Base-by-base conservation (phyloP, 208 protist species). In the Trypanosoma conorhini region DNA sequence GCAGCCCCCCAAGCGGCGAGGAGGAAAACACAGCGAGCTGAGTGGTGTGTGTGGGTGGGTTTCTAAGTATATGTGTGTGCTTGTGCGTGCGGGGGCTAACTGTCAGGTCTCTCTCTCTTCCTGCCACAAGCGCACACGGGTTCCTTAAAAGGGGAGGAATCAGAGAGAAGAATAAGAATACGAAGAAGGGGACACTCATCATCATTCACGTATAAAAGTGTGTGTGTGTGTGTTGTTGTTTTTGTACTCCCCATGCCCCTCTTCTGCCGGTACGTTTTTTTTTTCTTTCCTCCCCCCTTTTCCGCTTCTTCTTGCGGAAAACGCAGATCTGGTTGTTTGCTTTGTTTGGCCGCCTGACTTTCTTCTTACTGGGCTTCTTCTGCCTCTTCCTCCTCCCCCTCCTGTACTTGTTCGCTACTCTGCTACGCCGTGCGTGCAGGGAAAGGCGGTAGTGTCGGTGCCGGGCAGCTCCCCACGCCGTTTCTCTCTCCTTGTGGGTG, bases 211-310 rank as follows among this genome's bases (percentile, higher is more conserved):
- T 56, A n/a, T 48, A 50, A 68, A 33, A 24, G 17, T n/a, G 38
- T 70, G 5, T 72, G 17, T 72, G n/a, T 67, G 15, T 67, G 17
- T 30, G 7, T 65, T 33, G 15, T 33, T n/a, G n/a, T n/a, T n/a
- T n/a, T n/a, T n/a, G n/a, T n/a, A n/a, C n/a, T n/a, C n/a, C n/a
- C n/a, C n/a, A n/a, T n/a, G n/a, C n/a, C n/a, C n/a, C n/a, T n/a
- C n/a, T n/a, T n/a, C n/a, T n/a, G n/a, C n/a, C n/a, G n/a, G n/a
- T n/a, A n/a, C n/a, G n/a, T n/a, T n/a, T n/a, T n/a, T n/a, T n/a
- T n/a, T n/a, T n/a, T n/a, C n/a, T n/a, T n/a, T n/a, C n/a, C n/a
- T n/a, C n/a, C n/a, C n/a, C n/a, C n/a, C n/a, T n/a, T n/a, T n/a
- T n/a, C n/a, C n/a, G n/a, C n/a, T n/a, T n/a, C n/a, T n/a, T 64